Evolutionary conservation across 148 eudicot genomes (phyloP), one percentile per base, ranked within the genome.

Genomic region (Nepenthes mirabilis): DNA sequence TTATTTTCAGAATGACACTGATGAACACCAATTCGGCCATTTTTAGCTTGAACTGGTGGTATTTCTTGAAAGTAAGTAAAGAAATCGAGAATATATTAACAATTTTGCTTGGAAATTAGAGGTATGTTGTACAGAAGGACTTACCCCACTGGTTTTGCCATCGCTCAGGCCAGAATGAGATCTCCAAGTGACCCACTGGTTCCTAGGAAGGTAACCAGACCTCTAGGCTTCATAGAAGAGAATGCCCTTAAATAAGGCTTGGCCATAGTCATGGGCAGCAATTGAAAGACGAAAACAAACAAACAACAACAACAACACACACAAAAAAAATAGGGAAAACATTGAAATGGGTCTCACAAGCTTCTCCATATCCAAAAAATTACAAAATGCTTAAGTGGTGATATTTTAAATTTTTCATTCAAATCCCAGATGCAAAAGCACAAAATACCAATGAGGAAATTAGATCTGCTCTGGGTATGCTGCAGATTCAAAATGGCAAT

Each of bases 161-260:
- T 93, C 98, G 62, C 65, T 51, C 12, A 93, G 85, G 37, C 96
- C 98, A 58, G 98, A 91, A 65, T 83, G 61, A 33, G 88, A 81
- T 63, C 98, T 82, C 98, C 98, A 93, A 36, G 73, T 73, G 43
- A 93, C 88, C 80, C 98, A 85, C 60, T 93, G 98, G 56, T 57
- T 52, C 33, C 68, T 58, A 14, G 98, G 98, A 37, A 93, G 84
- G 37, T 79, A 70, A 33, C 98, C 98, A 69, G 98, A 93, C 80
- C 98, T 83, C 61, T 93, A 96, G 59, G 98, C 98, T 65, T 91
- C 98, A 55, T 80, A 93, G 65, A 93, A 93, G 55, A 93, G 68
- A 74, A 91, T 77, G 70, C 98, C 86, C 74, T 93, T 93, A 43
- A 80, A 86, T 43, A 93, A 77, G 62, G 98, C 98, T 36, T 83